Conservation (phyloP, 2,329 filamentous ascomycete species). For the Xylaria multiplex region DNA sequence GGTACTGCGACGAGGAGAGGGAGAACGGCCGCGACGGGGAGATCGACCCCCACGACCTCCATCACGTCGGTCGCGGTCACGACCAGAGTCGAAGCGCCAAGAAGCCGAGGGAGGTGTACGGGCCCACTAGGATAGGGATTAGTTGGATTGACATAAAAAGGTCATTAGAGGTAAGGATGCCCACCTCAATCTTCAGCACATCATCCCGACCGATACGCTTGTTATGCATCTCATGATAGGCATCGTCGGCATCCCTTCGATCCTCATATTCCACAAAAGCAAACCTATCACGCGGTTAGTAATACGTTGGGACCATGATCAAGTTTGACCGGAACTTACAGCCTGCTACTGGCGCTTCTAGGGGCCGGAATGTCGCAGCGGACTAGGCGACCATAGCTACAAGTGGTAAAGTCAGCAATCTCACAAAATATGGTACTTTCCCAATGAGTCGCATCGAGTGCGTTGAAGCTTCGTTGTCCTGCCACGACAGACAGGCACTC, state of each 20-base stretch:
- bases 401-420: constrained; percentile 56
- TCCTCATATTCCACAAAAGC: constrained; percentile 99
- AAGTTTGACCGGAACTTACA: constrained; percentile 72
- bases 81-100: constrained; percentile 96
- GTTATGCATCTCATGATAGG: constrained; percentile 99
- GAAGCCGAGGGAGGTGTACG: constrained; percentile 97
- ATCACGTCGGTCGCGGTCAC: constrained; percentile 73
- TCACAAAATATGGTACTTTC: constrained; percentile 45
- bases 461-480: constrained; percentile 48
- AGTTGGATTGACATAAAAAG: constrained; percentile 33
- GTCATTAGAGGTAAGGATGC: constrained; percentile 39
- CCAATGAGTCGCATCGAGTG: constrained; percentile 48
- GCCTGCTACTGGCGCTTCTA: constrained; percentile 89
- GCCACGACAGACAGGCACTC: constrained; percentile 49
- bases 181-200: constrained; percentile 95
- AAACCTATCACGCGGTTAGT: constrained; percentile 66
- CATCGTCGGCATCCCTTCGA: constrained; percentile 96
- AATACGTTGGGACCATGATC: constrained; percentile 24
- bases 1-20: constrained; percentile 78
- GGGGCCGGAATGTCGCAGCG: constrained; percentile 98
- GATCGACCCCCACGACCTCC: constrained; percentile 66
- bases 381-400: constrained; percentile 96
- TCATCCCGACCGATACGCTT: constrained; percentile 97
- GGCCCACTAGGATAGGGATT: constrained; percentile 77
- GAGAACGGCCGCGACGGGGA: constrained; percentile 76